These are phyloP conservation scores for Nidularia sp. DNA, from an alignment of 768 basidiomycete genomes.

Conservation along the genomic window DNA sequence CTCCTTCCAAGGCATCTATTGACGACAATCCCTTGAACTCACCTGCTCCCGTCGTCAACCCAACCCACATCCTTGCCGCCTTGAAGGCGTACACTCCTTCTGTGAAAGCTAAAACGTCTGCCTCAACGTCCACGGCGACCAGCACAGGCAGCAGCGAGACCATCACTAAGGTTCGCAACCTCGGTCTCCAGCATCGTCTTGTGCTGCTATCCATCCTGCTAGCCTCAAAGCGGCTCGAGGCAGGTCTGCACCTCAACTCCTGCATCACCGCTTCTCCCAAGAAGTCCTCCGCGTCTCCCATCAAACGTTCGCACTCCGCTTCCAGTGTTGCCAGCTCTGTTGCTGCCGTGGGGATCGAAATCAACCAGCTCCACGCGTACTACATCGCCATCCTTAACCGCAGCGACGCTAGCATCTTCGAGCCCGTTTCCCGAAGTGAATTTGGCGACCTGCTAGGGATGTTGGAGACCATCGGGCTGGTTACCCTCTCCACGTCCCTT, in stretches of 20 bases:
- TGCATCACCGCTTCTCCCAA: constrained; percentile 28
- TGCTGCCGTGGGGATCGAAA: constrained; percentile 42
- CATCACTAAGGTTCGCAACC: constrained; percentile 57
- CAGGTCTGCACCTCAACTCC: constrained; percentile 40
- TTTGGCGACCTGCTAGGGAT: constrained; percentile 70
- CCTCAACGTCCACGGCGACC: constrained; percentile 13
- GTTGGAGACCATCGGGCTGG: constrained; percentile 70
- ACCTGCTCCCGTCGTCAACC: constrained; percentile 46
- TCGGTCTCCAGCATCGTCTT: constrained; percentile 73
- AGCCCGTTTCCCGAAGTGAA: constrained; percentile 69
- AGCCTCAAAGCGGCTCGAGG: constrained; percentile 58
- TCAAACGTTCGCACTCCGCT: constrained; percentile 47
- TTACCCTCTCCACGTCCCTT: constrained; percentile 36
- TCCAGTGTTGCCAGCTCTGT: constrained; percentile 18
- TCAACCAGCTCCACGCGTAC: constrained; percentile 58
- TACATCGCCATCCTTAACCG: constrained; percentile 59
- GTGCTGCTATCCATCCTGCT: constrained; percentile 63
- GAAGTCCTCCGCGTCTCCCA: constrained; percentile 35
- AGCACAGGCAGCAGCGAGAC: constrained; percentile 52
- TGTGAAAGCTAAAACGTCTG: constrained; percentile 15
- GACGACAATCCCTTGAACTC: constrained; percentile 30
- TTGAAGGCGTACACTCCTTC: constrained; percentile 66
- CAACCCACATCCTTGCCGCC: constrained; percentile 67
- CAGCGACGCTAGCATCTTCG: constrained; percentile 49
- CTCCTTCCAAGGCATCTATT: constrained; percentile 12